Evolutionary conservation across 768 basidiomycete genomes (phyloP), one percentile per base, ranked within the genome.

Genomic region (Hygrophoropsis aurantiaca): DNA sequence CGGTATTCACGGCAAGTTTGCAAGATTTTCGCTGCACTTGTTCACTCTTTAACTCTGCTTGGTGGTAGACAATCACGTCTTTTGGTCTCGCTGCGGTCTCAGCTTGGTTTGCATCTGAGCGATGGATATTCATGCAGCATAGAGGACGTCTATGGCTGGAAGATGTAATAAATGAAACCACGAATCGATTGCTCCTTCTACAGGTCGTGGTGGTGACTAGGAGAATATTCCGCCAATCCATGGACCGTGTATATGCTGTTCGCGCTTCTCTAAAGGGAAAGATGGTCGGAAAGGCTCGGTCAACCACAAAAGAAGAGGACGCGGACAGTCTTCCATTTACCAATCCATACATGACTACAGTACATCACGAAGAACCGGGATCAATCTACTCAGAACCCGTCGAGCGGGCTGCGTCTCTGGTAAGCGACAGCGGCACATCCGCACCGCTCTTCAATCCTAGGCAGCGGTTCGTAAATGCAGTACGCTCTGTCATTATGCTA

Each of bases 1-100:
- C 88, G 6, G 80, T 90, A 25, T 79, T 90, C 54, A 90, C 87
- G 25, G 66, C 45, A 46, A 68, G 64, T 60, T 35, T 18, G 30
- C 39, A 27, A 23, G 16, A n/a, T 16, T 25, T 35, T 20, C 20
- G 3, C 25, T 46, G 15, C 15, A n/a, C 16, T 10, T 20, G 37
- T n/a, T n/a, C 18, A 15, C 26, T 46, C 40, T 8, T 19, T 37
- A 30, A 55, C 57, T 40, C 57, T 19, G 35, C 11, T 3, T 33
- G 7, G 42, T 45, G 40, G 26, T 38, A 66, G 64, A 61, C 58
- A 41, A 67, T 74, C 33, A 71, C 69, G 30, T 70, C 71, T 4
- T 71, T 73, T 44, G 72, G 72, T 38, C 68, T 73, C 15, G 58
- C 69, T 30, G 78, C 77, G 27, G 79, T 79, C 26, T 79, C 78